These are phyloP conservation scores for Trichoderma citrinoviride DNA, from an alignment of 2,329 filamentous ascomycete genomes.

Conservation along the genomic window DNA sequence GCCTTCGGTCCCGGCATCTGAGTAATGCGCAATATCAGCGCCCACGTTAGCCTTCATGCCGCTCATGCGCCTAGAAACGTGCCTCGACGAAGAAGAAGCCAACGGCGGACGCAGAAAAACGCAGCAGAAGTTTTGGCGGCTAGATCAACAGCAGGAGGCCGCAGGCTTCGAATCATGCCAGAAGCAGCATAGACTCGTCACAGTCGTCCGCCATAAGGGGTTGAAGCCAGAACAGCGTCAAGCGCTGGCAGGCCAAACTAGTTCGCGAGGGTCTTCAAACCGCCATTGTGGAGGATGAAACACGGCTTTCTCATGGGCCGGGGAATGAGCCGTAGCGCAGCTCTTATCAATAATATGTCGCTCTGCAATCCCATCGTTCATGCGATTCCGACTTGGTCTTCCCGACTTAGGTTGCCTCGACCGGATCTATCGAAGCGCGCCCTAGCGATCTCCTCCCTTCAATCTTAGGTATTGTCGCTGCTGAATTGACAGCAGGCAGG, in stretches of 20 bases:
- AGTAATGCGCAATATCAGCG: slow-evolving; percentile 3
- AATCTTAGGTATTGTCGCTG: slow-evolving; percentile 8
- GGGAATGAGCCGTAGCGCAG: not conserved
- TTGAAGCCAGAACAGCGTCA: not conserved
- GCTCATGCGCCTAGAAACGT: not conserved
- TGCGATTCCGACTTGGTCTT: not conserved
- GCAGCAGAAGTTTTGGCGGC: not conserved
- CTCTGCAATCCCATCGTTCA: not conserved
- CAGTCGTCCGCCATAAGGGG: slow-evolving; percentile 5
- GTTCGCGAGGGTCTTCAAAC: slow-evolving; percentile 15
- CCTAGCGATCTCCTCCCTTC: slow-evolving; percentile 13
- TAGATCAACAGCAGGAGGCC: not conserved
- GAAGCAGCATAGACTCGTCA: not conserved
- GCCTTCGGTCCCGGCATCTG: not conserved
- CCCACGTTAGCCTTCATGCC: not conserved
- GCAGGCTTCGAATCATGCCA: not conserved
- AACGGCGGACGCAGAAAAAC: not conserved
- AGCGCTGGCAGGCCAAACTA: slow-evolving; percentile 6
- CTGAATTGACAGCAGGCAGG: not conserved
- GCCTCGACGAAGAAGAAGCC: not conserved
- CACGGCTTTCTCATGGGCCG: slow-evolving; percentile 15
- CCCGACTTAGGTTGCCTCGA: slow-evolving; percentile 1
- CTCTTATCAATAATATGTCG: not conserved
- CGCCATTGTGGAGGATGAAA: slow-evolving; percentile 21
- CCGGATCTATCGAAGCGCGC: slow-evolving; percentile 13